These are phyloP conservation scores for Soucietia sequanensis DNA, from an alignment of 805 yeast genomes.

Conservation along the genomic window DNA sequence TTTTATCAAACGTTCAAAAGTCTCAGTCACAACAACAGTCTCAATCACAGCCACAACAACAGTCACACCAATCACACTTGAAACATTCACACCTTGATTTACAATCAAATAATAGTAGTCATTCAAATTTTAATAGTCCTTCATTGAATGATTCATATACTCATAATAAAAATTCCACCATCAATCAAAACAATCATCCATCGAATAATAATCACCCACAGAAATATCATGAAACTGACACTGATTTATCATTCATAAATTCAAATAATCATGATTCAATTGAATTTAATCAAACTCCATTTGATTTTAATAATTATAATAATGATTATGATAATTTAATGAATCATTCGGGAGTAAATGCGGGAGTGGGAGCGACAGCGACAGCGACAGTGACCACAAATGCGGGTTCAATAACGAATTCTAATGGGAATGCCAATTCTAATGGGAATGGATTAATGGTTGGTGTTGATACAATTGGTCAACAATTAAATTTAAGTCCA, in stretches of 20 bases:
- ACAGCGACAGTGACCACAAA: neutral
- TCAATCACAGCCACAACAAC: neutral
- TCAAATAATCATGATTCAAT: no score
- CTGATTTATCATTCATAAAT: no score
- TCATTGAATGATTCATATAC: constrained; percentile 4
- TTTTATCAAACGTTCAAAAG: constrained; percentile 16
- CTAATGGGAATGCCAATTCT: no score
- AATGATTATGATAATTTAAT: neutral
- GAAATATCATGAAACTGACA: no score
- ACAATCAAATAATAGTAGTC: no score
- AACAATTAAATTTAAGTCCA: no score
- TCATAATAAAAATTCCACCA: constrained; percentile 6
- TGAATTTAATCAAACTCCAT: no score
- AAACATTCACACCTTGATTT: no score
- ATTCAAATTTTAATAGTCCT: no score
- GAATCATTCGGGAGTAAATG: no score
- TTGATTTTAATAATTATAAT: neutral
- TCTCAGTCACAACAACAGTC: constrained; percentile 5
- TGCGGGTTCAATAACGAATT: neutral
- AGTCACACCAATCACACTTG: neutral
- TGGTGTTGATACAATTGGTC: no score
- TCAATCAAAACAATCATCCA: constrained; percentile 10
- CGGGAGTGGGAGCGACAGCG: neutral
- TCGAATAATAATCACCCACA: constrained; percentile 12
- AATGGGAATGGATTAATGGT: no score